Percentiles rank a stretch among this genome's conserved stretches.
Conservation (phyloP, 1,139 yeast genomes). For the Sugiyamaella japonica region DNA sequence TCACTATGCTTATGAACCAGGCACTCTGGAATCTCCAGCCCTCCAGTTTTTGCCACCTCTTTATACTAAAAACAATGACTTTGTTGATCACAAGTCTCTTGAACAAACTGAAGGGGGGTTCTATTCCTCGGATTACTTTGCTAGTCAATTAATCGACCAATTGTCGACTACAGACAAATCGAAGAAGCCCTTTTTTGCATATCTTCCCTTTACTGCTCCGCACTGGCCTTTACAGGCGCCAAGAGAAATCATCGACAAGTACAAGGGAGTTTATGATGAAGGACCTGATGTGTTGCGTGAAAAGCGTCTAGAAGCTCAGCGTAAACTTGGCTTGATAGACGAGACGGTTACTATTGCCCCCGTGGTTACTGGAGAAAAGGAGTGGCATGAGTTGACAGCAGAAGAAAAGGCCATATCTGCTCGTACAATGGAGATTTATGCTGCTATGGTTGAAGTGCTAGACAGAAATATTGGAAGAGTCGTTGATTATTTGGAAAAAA, state of each 20-base stretch:
- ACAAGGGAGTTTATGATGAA: conserved; percentile 49
- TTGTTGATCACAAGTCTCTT: conserved; percentile 31
- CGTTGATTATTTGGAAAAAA: conserved; percentile 43
- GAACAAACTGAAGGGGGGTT: conserved; percentile 37
- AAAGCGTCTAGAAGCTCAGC: conserved; percentile 45
- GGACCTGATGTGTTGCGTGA: conserved; percentile 51
- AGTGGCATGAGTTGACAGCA: conserved; percentile 47
- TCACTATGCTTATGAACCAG: conserved; percentile 53
- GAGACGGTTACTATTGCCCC: conserved; percentile 48
- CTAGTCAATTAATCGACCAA: conserved; percentile 47
- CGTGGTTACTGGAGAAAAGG: conserved; percentile 45
- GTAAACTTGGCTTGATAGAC: conserved; percentile 48
- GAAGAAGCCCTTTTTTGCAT: conserved; percentile 52
- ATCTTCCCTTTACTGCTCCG: conserved; percentile 58
- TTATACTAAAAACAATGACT: conserved; percentile 43
- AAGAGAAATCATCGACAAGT: conserved; percentile 47
- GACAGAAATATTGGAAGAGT: conserved; percentile 53
- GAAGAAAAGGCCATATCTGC: conserved; percentile 43
- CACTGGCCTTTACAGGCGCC: conserved; percentile 66
- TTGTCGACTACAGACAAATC: conserved; percentile 34
- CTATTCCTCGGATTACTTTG: conserved; percentile 50
- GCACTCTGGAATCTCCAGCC: conserved; percentile 34
- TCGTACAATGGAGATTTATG: conserved; percentile 55
- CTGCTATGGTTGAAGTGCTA: conserved; percentile 58
- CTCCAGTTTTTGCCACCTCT: conserved; percentile 33